A percentile compares a stretch with the other conserved stretches of the same genome.
These are phyloP conservation scores for Cystobasidium sp. DNA, from an alignment of 1,284 basidiomycete genomes.

Conservation along the genomic window DNA sequence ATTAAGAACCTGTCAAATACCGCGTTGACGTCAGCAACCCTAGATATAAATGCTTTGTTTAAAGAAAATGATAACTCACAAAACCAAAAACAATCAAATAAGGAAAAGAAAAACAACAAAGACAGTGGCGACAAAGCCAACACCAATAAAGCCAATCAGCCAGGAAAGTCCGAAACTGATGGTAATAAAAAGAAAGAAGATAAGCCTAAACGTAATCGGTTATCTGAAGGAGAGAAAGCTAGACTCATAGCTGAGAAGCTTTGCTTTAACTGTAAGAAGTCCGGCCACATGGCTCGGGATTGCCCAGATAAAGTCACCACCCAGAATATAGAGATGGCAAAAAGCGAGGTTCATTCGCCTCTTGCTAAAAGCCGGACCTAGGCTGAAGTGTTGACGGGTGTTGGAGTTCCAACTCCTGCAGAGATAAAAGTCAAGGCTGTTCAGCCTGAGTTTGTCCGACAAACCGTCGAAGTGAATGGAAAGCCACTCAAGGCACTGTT, in stretches of 20 bases:
- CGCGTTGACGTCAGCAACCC: not conserved
- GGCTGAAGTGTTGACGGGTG: not conserved
- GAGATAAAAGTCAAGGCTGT: slow-evolving; percentile 1
- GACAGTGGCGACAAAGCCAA: no score
- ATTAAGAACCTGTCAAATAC: not conserved
- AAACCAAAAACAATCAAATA: not conserved
- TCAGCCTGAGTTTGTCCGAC: not conserved
- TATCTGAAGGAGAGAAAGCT: no score
- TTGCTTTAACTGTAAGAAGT: no score
- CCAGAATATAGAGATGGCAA: not conserved
- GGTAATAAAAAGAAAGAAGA: not conserved
- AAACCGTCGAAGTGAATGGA: not conserved
- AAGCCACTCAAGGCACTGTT: not conserved
- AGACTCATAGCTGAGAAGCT: no score
- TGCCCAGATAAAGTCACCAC: not conserved
- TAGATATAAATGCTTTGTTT: not conserved
- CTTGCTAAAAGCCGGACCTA: not conserved
- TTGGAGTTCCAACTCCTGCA: no score
- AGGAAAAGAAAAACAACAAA: not conserved
- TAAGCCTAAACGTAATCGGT: no score
- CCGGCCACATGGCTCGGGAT: no score
- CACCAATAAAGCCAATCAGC: no score
- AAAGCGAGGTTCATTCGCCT: no score
- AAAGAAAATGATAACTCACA: not conserved
- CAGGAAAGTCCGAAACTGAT: not conserved